These are phyloP conservation scores for Trametes cingulata DNA, from an alignment of 768 basidiomycete species.

Conservation along the genomic window DNA sequence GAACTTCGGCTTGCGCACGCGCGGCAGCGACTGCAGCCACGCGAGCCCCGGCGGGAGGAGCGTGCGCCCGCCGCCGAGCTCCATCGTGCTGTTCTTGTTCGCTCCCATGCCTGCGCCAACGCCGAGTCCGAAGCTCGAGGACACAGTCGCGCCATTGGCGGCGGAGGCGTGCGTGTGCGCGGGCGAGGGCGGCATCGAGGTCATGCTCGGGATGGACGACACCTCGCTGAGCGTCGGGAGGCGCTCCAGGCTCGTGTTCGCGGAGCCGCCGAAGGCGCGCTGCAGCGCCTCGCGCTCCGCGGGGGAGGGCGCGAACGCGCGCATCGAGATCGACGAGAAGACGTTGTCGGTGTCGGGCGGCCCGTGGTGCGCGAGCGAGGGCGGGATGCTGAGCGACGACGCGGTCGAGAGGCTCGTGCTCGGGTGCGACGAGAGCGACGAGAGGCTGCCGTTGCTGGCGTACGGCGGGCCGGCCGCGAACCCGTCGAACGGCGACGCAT, in stretches of 20 bases:
- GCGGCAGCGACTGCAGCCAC: slow-evolving; percentile 69
- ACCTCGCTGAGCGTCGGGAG: slow-evolving; percentile 79
- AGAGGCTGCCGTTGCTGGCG: slow-evolving; percentile 13
- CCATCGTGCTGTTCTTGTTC: neutral
- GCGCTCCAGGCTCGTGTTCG: slow-evolving; percentile 75
- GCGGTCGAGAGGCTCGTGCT: slow-evolving; percentile 20
- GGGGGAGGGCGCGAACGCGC: slow-evolving; percentile 86
- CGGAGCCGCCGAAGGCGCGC: slow-evolving; percentile 72
- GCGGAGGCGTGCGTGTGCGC: slow-evolving; percentile 47
- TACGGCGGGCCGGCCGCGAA: slow-evolving; percentile 22
- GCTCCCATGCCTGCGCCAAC: neutral
- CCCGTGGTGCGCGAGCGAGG: slow-evolving; percentile 19
- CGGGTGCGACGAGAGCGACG: slow-evolving; percentile 10
- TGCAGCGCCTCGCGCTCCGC: slow-evolving; percentile 85
- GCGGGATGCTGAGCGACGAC: slow-evolving; percentile 29
- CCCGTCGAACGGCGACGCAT: slow-evolving; percentile 24
- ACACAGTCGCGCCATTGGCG: slow-evolving; percentile 26
- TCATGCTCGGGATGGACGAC: slow-evolving; percentile 18
- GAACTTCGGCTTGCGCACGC: slow-evolving; percentile 66
- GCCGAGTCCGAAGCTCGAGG: slow-evolving; percentile 26
- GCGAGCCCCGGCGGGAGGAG: slow-evolving; percentile 47
- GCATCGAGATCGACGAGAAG: slow-evolving; percentile 47
- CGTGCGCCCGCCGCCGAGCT: slow-evolving; percentile 13
- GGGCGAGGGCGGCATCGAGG: slow-evolving; percentile 63
- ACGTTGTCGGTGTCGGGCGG: slow-evolving; percentile 25